A percentile compares a stretch with the other conserved stretches of the same genome.
These are phyloP conservation scores for Vitis hybrid DNA, from an alignment of 177 flowering plant genomes.

Conservation along the genomic window DNA sequence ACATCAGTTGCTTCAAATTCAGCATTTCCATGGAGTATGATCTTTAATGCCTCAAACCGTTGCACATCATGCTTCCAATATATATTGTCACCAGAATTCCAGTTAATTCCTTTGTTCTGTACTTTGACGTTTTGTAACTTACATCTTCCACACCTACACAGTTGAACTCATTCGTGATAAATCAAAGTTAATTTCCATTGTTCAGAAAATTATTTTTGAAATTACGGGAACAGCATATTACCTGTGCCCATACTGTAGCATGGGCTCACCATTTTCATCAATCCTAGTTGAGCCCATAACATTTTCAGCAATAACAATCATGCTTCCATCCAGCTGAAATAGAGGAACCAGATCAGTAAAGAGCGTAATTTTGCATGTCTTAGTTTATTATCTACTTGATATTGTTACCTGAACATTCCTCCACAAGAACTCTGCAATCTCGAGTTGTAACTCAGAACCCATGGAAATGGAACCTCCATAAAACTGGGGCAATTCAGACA, in stretches of 20 bases:
- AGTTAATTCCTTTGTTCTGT: constrained; percentile 78
- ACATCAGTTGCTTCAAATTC: constrained; percentile 93
- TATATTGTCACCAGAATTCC: constrained; percentile 59
- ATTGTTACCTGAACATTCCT: constrained; percentile 71
- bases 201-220: neutral
- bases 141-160: constrained; percentile 81
- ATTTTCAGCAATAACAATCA: constrained; percentile 73
- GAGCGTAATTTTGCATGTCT: neutral
- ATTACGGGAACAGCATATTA: constrained; percentile 14
- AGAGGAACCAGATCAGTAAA: constrained; percentile 15
- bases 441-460: constrained; percentile 91
- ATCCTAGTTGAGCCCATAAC: constrained; percentile 59
- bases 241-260: constrained; percentile 83
- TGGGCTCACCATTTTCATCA: constrained; percentile 48
- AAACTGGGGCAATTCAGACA: constrained; percentile 43
- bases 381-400: neutral
- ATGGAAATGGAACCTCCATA: constrained; percentile 76
- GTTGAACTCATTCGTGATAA: neutral
- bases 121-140: constrained; percentile 71
- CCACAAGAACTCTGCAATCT: constrained; percentile 92
- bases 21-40: constrained; percentile 91
- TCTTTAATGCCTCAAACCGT: constrained; percentile 60
- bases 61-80: constrained; percentile 89
- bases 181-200: neutral
- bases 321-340: constrained; percentile 87